These are phyloP conservation scores for Hygrocybe coccinea DNA, from an alignment of 768 basidiomycete genomes.

Conservation along the genomic window DNA sequence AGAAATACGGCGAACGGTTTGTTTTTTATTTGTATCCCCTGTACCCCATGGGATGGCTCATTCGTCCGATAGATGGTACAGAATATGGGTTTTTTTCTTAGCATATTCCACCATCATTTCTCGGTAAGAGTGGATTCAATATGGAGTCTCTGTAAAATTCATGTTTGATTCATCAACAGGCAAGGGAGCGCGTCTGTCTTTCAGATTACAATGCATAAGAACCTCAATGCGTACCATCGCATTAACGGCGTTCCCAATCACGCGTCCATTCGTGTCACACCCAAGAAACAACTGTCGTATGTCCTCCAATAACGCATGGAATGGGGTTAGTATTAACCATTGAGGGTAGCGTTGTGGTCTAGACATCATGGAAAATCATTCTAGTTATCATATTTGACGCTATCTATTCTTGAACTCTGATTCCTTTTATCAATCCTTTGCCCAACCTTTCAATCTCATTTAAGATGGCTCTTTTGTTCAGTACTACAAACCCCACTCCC, in stretches of 20 bases:
- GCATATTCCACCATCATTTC: slow-evolving; percentile 84
- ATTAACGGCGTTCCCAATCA: slow-evolving; percentile 81
- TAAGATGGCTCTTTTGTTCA: slow-evolving; percentile 66
- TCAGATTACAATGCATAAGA: slow-evolving; percentile 98
- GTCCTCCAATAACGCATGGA: slow-evolving; percentile 15
- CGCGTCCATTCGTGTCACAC: slow-evolving; percentile 66
- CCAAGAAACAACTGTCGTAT: slow-evolving; percentile 49
- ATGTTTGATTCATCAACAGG: slow-evolving; percentile 29
- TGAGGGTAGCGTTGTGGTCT: neutral
- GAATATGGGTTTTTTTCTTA: slow-evolving; percentile 96
- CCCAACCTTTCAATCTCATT: slow-evolving; percentile 77
- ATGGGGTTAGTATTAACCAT: neutral
- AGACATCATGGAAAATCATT: too few species aligned
- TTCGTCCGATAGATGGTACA: slow-evolving; percentile 54
- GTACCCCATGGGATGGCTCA: neutral
- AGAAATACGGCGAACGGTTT: slow-evolving; percentile 77
- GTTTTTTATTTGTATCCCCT: neutral
- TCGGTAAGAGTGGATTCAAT: slow-evolving; percentile 41
- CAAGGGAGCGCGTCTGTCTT: slow-evolving; percentile 91
- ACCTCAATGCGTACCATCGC: slow-evolving; percentile 92
- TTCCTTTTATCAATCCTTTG: slow-evolving; percentile 54
- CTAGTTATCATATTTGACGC: too few species aligned
- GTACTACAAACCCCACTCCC: slow-evolving; percentile 54
- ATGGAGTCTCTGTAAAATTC: neutral
- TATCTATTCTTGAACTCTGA: slow-evolving; percentile 30